A percentile compares a stretch with the other conserved stretches of the same genome.
These are phyloP conservation scores for Aspergillus novofumigatus DNA, from an alignment of 2,329 filamentous ascomycete species.

Conservation along the genomic window DNA sequence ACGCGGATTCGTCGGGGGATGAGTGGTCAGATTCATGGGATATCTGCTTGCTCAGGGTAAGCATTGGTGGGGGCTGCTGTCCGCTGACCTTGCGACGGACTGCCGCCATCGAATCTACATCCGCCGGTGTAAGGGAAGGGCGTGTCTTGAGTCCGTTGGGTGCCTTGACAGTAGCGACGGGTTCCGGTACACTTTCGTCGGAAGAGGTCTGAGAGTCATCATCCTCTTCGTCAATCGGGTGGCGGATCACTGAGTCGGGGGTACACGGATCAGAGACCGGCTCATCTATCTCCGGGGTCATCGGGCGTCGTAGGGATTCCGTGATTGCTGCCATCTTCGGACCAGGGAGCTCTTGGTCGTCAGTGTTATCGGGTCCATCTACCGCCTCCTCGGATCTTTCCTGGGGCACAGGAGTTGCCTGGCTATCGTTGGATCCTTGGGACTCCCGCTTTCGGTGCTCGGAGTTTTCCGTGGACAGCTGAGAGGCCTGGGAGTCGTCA, in stretches of 20 bases:
- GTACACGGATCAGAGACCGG: slow-evolving; percentile 63
- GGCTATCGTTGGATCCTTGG: slow-evolving; percentile 23
- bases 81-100: slow-evolving; percentile 79
- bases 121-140: slow-evolving; percentile 80
- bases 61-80: slow-evolving; percentile 50
- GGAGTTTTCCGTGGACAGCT: slow-evolving; percentile 32
- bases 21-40: slow-evolving; percentile 18
- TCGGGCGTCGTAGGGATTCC: slow-evolving; percentile 38
- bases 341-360: slow-evolving; percentile 48
- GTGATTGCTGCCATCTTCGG: slow-evolving; percentile 33
- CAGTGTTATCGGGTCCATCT: slow-evolving; percentile 29
- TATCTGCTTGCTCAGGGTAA: slow-evolving; percentile 19
- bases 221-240: slow-evolving; percentile 54
- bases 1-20: slow-evolving; percentile 8
- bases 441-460: slow-evolving; percentile 23
- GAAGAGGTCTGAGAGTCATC: slow-evolving; percentile 31
- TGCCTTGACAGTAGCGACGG: slow-evolving; percentile 82
- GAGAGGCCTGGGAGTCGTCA: slow-evolving; percentile 56
- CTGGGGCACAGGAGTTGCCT: slow-evolving; percentile 30
- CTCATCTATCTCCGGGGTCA: slow-evolving; percentile 52
- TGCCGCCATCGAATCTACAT: slow-evolving; percentile 79
- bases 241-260: slow-evolving; percentile 86
- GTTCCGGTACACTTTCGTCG: slow-evolving; percentile 68
- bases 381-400: slow-evolving; percentile 28
- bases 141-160: slow-evolving; percentile 84